Percentiles rank a stretch among this genome's conserved stretches.
These are phyloP conservation scores for Colletotrichum sp. DNA, from an alignment of 2,329 filamentous ascomycete genomes.

Conservation along the genomic window DNA sequence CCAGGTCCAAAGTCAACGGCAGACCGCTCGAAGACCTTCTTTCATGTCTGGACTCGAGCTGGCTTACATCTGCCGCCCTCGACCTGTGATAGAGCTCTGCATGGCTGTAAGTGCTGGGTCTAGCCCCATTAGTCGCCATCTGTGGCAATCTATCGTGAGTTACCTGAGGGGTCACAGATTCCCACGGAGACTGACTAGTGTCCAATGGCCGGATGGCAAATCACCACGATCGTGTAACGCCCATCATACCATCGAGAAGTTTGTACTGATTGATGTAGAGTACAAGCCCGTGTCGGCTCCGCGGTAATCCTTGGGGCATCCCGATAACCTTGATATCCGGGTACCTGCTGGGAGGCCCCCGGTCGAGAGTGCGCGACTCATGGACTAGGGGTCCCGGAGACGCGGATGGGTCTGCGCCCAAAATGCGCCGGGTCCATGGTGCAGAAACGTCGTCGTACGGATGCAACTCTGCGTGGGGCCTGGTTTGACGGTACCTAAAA, in stretches of 20 bases:
- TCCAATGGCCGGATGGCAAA: background rate
- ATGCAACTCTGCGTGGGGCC: constrained; percentile 11
- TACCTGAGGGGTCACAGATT: background rate
- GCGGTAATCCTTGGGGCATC: constrained; percentile 6
- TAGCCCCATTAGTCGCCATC: background rate
- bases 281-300: background rate
- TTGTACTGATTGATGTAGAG: background rate
- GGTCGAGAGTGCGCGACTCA: background rate
- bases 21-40: background rate
- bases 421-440: background rate
- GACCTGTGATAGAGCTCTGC: background rate
- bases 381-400: background rate
- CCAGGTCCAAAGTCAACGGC: background rate
- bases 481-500: constrained; percentile 11
- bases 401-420: constrained; percentile 4
- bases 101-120: background rate
- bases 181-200: constrained; percentile 2
- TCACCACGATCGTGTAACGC: background rate
- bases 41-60: background rate
- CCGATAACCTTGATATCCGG: constrained; percentile 16
- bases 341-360: background rate
- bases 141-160: background rate
- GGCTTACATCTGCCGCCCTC: background rate
- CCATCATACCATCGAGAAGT: background rate
- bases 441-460: constrained; percentile 3